Percentiles rank a stretch among this genome's conserved stretches.
phyloP scores from a whole-genome alignment of 2,329 filamentous ascomycete genomes.

The Didymella keratinophila region DNA sequence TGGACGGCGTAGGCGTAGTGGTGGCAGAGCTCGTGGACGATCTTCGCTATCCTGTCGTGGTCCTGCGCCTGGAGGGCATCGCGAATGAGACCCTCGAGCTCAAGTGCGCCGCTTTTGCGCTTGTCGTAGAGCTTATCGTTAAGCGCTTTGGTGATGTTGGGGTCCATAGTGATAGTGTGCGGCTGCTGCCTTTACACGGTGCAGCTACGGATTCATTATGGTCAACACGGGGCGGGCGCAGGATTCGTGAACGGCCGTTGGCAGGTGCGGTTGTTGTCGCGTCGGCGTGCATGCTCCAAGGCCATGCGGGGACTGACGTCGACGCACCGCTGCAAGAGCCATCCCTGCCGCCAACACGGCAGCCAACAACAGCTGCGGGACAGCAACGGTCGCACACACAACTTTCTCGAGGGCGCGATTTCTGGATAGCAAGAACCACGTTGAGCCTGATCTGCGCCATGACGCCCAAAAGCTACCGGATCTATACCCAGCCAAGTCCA shows the following conservation, averaged over 20 bases:
- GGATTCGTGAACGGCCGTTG: slow-evolving; percentile 9
- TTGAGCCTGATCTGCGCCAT: slow-evolving; percentile 18
- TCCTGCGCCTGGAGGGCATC: slow-evolving; percentile 80
- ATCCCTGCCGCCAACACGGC: slow-evolving; percentile 16
- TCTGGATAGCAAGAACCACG: not conserved
- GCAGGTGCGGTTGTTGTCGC: slow-evolving; percentile 22
- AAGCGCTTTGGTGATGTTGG: slow-evolving; percentile 84
- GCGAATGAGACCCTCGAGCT: slow-evolving; percentile 90
- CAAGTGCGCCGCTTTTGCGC: slow-evolving; percentile 92
- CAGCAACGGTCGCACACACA: slow-evolving; percentile 2
- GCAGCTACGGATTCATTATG: slow-evolving; percentile 22
- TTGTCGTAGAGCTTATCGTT: slow-evolving; percentile 99
- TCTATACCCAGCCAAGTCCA: slow-evolving; percentile 12
- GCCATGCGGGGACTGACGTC: slow-evolving; percentile 16
- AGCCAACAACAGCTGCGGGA: slow-evolving; percentile 13
- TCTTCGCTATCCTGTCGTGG: slow-evolving; percentile 79
- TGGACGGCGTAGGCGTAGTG: slow-evolving; percentile 98
- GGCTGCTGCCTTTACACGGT: slow-evolving; percentile 38
- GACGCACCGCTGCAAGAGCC: slow-evolving; percentile 11
- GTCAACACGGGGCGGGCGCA: slow-evolving; percentile 8
- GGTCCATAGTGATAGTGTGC: slow-evolving; percentile 71
- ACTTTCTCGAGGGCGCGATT: not conserved
- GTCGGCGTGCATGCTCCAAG: slow-evolving; percentile 14
- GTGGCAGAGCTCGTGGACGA: slow-evolving; percentile 95
- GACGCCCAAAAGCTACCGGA: slow-evolving; percentile 19